Percentiles rank a stretch among this genome's conserved stretches.
Conservation (phyloP, 768 basidiomycete genomes). For the Leccinum sublutescens region DNA sequence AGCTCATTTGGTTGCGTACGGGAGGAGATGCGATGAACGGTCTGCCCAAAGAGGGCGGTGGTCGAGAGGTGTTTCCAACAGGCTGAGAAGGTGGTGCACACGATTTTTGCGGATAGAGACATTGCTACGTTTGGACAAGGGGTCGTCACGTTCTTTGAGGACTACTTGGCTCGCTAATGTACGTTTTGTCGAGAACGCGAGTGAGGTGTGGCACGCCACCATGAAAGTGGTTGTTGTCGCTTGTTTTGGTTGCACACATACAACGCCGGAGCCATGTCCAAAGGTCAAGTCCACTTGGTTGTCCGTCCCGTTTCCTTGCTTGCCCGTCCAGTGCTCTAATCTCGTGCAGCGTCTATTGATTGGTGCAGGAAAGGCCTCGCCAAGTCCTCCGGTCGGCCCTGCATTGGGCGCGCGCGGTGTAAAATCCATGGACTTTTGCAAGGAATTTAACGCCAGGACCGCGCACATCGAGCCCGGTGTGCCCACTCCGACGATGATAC, state of each 20-base stretch:
- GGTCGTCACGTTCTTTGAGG: conserved; percentile 39
- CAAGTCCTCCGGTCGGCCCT: conserved; percentile 94
- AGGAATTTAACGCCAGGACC: conserved; percentile 98
- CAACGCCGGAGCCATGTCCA: conserved; percentile 52
- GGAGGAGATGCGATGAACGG: conserved; percentile 20
- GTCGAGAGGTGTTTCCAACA: conserved; percentile 33
- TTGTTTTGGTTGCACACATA: conserved; percentile 22
- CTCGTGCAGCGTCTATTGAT: conserved; percentile 72
- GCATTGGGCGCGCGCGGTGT: conserved; percentile 97
- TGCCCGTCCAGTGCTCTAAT: conserved; percentile 10
- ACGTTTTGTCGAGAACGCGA: conserved; percentile 5
- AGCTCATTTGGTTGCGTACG: conserved; percentile 10
- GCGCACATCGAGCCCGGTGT: conserved; percentile 81
- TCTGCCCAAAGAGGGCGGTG: conserved; percentile 35
- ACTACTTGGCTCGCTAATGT: conserved; percentile 26
- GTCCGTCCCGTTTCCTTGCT: conserved; percentile 43
- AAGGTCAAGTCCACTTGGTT: conserved; percentile 71
- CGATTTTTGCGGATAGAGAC: conserved; percentile 38
- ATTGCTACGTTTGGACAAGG: conserved; percentile 42
- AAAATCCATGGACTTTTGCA: conserved; percentile 99
- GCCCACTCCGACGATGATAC: conserved; percentile 90
- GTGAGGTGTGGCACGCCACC: conserved; percentile 16
- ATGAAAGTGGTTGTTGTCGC: conserved; percentile 8
- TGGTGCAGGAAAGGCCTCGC: conserved; percentile 92
- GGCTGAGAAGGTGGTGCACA: conserved; percentile 39